Base-by-base conservation (phyloP, 2,329 filamentous ascomycete species). In the Elsinoe ampelina region DNA sequence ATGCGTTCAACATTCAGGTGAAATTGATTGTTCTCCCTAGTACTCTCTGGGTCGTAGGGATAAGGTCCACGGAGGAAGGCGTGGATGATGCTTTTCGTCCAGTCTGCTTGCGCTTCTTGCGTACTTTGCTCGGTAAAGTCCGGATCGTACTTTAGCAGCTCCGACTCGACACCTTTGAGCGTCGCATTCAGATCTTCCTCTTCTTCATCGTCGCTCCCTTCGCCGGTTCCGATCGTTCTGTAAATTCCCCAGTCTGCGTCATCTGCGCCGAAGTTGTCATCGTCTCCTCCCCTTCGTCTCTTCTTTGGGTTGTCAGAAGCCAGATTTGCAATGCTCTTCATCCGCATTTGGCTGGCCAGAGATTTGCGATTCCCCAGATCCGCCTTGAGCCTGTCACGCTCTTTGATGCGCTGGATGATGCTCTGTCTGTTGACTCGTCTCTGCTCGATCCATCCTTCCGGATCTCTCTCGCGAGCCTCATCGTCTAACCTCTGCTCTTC, bases 231-330 rank as follows among this genome's bases (percentile, higher is more conserved):
- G 58, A 97, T 95, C 39, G 89, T 89, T 55, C 93, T 85, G 72
- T 98, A 98, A 12, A 98, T 89, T 58, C 89, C 89, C 93, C 93
- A 98, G 70, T 98, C 93, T 58, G 95, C 91, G 67, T 98, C 93
- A 70, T 98, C 92, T 51, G 91, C 91, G 57, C 93, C 93, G 67
- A 98, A 98, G 59, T 89, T 90, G 68, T 98, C 93, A 65, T 98
- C 93, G 67, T 97, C 92, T 3, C 86, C 88, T 6, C 89, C 90
- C 15, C 91, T 84, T 12, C 89, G 79, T 57, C 92, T 82, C 71
- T 95, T 95, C 5, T 72, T 73, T 0, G 92, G 90, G 5, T 82
- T 84, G 70, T 98, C 93, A 0, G 92, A 91, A 2, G 93, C 93
- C 1, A 98, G 84, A 67, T 95, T 96, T 59, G 93, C 93, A 58